Evolutionary conservation across 345 rosid species (phyloP), one percentile per base, ranked within the genome.

Genomic region (Linum lewisii): DNA sequence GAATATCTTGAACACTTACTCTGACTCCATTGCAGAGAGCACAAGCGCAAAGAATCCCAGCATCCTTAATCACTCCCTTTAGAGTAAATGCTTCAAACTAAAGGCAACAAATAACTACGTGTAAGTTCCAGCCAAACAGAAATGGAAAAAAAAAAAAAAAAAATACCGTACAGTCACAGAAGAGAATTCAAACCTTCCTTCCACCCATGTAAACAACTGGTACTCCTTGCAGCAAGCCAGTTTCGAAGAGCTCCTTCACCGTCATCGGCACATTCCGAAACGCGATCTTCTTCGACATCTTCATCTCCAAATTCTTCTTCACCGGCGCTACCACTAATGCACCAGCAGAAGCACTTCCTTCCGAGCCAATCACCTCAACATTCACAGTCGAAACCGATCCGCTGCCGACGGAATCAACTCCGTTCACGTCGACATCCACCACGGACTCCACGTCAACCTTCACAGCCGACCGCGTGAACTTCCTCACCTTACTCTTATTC

Each of bases 11-110:
- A 61, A 59, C 60, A 66, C 96, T 80, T 73, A 92, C 98, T 61
- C 84, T 77, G 74, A 75, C 76, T 54, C 91, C 90, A 58, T 83
- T 82, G 84, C 98, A 92, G 72, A 72, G 54, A 63, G 86, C 60
- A 78, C 98, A 92, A 0, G 87, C 86, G 61, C 99, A 93, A 72
- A 88, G 73, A 78, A 93, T 93, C 54, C 99, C 95, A 64, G 81
- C 91, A 73, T 85, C 95, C 72, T 65, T 84, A 62, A 93, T 88
- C 18, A 71, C 75, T 62, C 99, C 99, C n/a, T 89, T 87, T 20
- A 93, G 97, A 65, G 91, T 90, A 74, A 85, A 83, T 34, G 81
- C 77, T 85, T 93, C 90, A 74, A 82, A 84, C 80, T 82, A 62
- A 37, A 47, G 9, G 62, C 2, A 37, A 16, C 9, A 23, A 18